phyloP scores from a whole-genome alignment of 1,139 yeast genomes.

The Diutina siamensis region DNA sequence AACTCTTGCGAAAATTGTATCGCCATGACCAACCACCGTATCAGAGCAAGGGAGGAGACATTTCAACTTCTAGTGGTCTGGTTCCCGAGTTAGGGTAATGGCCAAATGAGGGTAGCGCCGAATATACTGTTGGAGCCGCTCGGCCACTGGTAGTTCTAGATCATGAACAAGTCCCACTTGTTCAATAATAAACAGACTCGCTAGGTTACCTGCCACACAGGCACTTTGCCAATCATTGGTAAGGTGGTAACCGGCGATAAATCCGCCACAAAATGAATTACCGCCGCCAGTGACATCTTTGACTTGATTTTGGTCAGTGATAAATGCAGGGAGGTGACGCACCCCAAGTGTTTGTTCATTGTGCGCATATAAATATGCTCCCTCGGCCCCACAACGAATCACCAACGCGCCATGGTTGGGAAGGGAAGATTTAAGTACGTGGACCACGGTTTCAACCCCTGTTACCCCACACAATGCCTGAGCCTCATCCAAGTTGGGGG shows the following conservation, averaged over 20 bases:
- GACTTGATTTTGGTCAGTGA: constrained; percentile 38
- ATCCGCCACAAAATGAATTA: constrained; percentile 77
- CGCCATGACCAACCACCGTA: background rate
- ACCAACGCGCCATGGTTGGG: constrained; percentile 36
- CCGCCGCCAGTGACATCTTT: constrained; percentile 95
- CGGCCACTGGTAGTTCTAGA: too few relatives aligned
- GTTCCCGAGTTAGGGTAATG: too few relatives aligned
- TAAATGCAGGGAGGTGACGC: constrained; percentile 58
- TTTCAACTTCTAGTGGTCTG: too few relatives aligned
- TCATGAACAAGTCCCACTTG: constrained; percentile 64
- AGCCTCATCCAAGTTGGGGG: constrained; percentile 84
- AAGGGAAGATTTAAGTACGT: constrained; percentile 27
- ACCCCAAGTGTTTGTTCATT: too few relatives aligned
- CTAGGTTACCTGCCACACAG: constrained; percentile 60
- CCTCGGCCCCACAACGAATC: constrained; percentile 60
- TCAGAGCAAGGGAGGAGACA: too few relatives aligned
- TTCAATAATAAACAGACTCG: constrained; percentile 73
- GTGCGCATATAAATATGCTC: constrained; percentile 32
- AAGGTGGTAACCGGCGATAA: constrained; percentile 47
- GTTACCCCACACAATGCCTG: constrained; percentile 15
- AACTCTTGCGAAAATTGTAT: constrained; percentile 24
- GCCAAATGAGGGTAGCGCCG: too few relatives aligned
- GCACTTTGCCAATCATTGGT: constrained; percentile 41
- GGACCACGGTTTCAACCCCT: constrained; percentile 26
- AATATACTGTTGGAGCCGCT: too few relatives aligned